These are phyloP conservation scores for Cytospora piceae DNA, from an alignment of 2,329 filamentous ascomycete genomes.

Conservation along the genomic window DNA sequence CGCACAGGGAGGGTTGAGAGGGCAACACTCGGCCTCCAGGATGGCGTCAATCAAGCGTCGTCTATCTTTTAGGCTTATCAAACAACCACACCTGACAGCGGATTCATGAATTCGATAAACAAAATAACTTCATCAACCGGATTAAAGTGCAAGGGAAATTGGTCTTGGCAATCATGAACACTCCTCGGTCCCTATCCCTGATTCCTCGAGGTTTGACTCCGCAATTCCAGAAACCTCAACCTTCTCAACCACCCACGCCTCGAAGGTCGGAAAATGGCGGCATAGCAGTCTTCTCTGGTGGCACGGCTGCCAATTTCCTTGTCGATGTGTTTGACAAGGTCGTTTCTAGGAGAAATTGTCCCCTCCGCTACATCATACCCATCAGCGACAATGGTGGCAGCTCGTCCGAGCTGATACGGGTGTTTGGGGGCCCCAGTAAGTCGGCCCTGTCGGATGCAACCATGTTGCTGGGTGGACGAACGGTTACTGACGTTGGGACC, in stretches of 20 bases:
- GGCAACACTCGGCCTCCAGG: slow-evolving; percentile 20
- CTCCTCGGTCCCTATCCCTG: slow-evolving; percentile 1
- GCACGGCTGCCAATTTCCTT: slow-evolving; percentile 90
- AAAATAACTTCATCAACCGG: not conserved
- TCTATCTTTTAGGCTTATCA: slow-evolving; percentile 1
- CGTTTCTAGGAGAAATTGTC: slow-evolving; percentile 65
- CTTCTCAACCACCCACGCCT: slow-evolving; percentile 19
- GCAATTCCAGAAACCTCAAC: slow-evolving; percentile 14
- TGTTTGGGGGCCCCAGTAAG: slow-evolving; percentile 89
- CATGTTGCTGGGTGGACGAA: not conserved
- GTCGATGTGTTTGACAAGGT: slow-evolving; percentile 84
- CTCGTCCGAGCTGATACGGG: slow-evolving; percentile 89
- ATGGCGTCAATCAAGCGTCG: slow-evolving; percentile 7
- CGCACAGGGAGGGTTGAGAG: slow-evolving; percentile 2
- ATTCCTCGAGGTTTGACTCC: slow-evolving; percentile 15
- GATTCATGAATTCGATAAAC: not conserved
- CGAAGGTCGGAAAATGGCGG: slow-evolving; percentile 42
- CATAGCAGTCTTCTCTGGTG: slow-evolving; percentile 87
- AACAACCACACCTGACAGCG: not conserved
- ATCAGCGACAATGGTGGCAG: slow-evolving; percentile 96
- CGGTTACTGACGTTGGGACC: slow-evolving; percentile 14
- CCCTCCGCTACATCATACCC: slow-evolving; percentile 84
- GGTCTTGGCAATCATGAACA: slow-evolving; percentile 1
- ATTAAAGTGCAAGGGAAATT: not conserved
- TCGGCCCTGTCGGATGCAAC: slow-evolving; percentile 7